Percentiles rank a stretch among this genome's conserved stretches.
Conservation (phyloP, 768 basidiomycete species). For the Mycena pura region DNA sequence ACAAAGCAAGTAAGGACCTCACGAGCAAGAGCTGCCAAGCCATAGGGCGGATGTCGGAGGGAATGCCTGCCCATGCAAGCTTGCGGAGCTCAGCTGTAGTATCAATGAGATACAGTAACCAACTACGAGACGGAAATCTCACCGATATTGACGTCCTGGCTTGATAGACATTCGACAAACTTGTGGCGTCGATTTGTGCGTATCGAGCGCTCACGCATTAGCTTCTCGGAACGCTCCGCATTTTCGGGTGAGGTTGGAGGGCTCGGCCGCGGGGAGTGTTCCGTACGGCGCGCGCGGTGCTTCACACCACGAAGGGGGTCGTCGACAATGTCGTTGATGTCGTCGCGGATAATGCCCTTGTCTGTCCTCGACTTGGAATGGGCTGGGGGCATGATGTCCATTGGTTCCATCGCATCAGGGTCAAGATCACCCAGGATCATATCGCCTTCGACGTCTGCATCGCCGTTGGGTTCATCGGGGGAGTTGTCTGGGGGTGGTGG, state of each 20-base stretch:
- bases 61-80: constrained; percentile 95
- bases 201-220: constrained; percentile 78
- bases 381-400: constrained; percentile 30
- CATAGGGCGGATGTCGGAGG: constrained; percentile 83
- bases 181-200: constrained; percentile 79
- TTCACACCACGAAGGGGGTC: constrained; percentile 66
- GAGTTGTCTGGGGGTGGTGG: constrained; percentile 27
- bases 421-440: constrained; percentile 83
- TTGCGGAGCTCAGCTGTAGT: constrained; percentile 80
- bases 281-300: constrained; percentile 48
- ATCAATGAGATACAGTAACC: not conserved
- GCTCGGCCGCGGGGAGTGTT: constrained; percentile 37
- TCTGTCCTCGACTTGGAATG: constrained; percentile 51
- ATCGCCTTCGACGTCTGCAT: constrained; percentile 76
- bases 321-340: constrained; percentile 77
- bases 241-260: constrained; percentile 35
- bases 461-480: constrained; percentile 43
- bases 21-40: constrained; percentile 96
- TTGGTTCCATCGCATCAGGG: constrained; percentile 46
- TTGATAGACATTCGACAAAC: constrained; percentile 79
- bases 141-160: constrained; percentile 86
- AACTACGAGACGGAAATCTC: constrained; percentile 35
- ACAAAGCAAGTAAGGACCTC: constrained; percentile 38
- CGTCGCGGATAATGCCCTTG: constrained; percentile 61
- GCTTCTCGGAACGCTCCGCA: constrained; percentile 61